A percentile compares a stretch with the other conserved stretches of the same genome.
These are phyloP conservation scores for Termitomyces sp. DNA, from an alignment of 768 basidiomycete genomes.

Conservation along the genomic window DNA sequence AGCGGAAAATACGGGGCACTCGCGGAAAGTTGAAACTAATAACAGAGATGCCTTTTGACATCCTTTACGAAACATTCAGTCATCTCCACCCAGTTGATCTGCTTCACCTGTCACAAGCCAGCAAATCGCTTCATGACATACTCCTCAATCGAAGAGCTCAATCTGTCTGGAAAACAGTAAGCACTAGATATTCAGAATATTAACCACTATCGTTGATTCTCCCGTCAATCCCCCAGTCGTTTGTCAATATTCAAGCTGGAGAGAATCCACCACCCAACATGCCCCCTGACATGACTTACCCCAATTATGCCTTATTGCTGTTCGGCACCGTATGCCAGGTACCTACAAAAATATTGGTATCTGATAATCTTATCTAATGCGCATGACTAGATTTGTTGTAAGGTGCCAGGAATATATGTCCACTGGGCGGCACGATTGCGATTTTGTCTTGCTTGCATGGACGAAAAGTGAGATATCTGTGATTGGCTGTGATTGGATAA, in stretches of 20 bases:
- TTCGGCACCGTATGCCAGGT: conserved; percentile 34
- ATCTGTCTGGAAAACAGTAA: conserved; percentile 32
- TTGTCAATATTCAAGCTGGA: conserved; percentile 13
- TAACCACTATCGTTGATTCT: neutral
- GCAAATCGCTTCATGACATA: conserved; percentile 30
- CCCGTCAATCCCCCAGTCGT: conserved; percentile 16
- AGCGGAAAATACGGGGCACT: conserved; percentile 15
- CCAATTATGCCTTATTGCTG: conserved; percentile 33
- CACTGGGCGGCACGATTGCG: conserved; percentile 17
- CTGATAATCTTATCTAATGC: neutral
- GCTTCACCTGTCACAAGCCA: conserved; percentile 34
- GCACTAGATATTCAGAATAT: no score
- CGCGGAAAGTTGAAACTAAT: conserved; percentile 25
- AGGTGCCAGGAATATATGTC: conserved; percentile 6
- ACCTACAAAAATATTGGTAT: conserved; percentile 6
- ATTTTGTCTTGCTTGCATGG: conserved; percentile 10
- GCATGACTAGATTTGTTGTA: neutral
- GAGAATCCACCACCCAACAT: conserved; percentile 19
- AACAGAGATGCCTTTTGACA: conserved; percentile 32
- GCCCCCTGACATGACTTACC: conserved; percentile 28
- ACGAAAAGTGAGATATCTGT: neutral
- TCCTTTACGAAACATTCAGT: conserved; percentile 35
- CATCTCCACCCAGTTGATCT: conserved; percentile 36
- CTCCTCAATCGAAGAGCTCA: conserved; percentile 23
- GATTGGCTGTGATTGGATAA: neutral